Evolutionary conservation across 768 basidiomycete species (phyloP).

Genomic region (Trichaptum fuscoviolaceum): DNA sequence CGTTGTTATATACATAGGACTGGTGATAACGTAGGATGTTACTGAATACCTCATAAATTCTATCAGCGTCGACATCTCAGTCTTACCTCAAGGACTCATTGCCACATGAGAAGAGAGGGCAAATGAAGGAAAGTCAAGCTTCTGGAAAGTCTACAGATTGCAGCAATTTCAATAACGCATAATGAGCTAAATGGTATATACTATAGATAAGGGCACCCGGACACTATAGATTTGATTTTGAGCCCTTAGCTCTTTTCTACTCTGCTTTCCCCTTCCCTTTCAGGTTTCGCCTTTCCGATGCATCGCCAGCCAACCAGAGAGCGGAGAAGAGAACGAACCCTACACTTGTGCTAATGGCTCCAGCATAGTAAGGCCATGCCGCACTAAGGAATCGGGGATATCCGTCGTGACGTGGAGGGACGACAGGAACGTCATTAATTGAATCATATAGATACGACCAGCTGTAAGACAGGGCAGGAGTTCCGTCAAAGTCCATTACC

Average conservation of each 20-base stretch:
- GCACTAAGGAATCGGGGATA: constrained; percentile 94
- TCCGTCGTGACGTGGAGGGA: constrained; percentile 90
- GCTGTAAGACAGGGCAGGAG: constrained; percentile 31
- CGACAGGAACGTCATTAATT: constrained; percentile 70
- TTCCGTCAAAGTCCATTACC: not conserved
- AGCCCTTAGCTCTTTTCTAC: constrained; percentile 17
- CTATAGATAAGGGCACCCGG: not conserved
- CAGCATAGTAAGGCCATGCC: constrained; percentile 93
- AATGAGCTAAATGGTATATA: not conserved
- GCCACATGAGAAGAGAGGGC: too few relatives aligned
- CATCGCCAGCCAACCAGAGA: constrained; percentile 83
- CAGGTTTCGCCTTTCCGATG: constrained; percentile 39
- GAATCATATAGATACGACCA: constrained; percentile 70
- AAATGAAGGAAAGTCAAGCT: too few relatives aligned
- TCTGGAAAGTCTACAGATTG: too few relatives aligned
- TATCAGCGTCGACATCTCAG: too few relatives aligned
- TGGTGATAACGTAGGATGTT: too few relatives aligned
- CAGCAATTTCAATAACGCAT: too few relatives aligned
- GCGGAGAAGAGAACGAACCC: constrained; percentile 84
- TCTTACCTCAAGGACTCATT: too few relatives aligned
- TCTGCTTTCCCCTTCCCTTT: constrained; percentile 41
- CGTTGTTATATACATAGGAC: too few relatives aligned
- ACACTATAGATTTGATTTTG: not conserved
- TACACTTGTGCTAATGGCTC: constrained; percentile 82
- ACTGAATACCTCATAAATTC: too few relatives aligned